Percentiles rank a stretch among this genome's conserved stretches.
Conservation (phyloP, 2,329 filamentous ascomycete species). For the Mycogone perniciosa region DNA sequence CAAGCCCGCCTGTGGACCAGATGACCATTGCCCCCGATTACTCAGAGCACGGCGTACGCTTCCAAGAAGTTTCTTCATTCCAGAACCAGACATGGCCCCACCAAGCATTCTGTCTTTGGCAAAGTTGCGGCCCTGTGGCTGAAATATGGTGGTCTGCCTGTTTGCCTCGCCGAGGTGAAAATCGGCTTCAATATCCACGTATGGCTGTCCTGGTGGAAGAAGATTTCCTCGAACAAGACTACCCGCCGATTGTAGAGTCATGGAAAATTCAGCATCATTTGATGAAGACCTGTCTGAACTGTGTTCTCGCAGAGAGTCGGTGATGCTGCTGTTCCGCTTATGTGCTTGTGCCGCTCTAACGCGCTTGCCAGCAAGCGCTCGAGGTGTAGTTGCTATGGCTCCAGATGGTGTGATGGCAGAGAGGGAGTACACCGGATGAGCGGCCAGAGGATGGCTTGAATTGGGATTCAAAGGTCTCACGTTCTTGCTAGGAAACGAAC, state of each 20-base stretch:
- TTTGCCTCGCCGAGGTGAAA: constrained; percentile 39
- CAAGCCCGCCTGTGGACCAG: constrained; percentile 41
- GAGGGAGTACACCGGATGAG: constrained; percentile 51
- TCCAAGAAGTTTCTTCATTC: constrained; percentile 79
- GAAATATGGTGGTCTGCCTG: constrained; percentile 49
- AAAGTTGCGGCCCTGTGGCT: constrained; percentile 31
- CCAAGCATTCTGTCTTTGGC: constrained; percentile 44
- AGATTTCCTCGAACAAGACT: constrained; percentile 83
- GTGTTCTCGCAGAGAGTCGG: constrained; percentile 73
- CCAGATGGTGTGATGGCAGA: constrained; percentile 41
- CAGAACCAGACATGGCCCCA: constrained; percentile 60
- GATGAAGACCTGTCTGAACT: constrained; percentile 44
- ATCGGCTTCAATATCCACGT: constrained; percentile 60
- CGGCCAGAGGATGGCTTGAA: constrained; percentile 38
- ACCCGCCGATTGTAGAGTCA: constrained; percentile 65
- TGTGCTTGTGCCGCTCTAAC: constrained; percentile 55
- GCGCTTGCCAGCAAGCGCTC: constrained; percentile 51
- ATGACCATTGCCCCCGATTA: constrained; percentile 43
- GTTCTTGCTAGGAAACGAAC: constrained; percentile 54
- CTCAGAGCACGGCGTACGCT: constrained; percentile 79
- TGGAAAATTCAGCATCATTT: constrained; percentile 51
- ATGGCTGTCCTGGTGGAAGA: constrained; percentile 74
- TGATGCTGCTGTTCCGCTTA: constrained; percentile 81
- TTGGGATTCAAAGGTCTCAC: constrained; percentile 34
- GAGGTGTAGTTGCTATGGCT: constrained; percentile 53